Conservation (phyloP, 2,329 filamentous ascomycete species). For the Alternaria novae-zelandiae region DNA sequence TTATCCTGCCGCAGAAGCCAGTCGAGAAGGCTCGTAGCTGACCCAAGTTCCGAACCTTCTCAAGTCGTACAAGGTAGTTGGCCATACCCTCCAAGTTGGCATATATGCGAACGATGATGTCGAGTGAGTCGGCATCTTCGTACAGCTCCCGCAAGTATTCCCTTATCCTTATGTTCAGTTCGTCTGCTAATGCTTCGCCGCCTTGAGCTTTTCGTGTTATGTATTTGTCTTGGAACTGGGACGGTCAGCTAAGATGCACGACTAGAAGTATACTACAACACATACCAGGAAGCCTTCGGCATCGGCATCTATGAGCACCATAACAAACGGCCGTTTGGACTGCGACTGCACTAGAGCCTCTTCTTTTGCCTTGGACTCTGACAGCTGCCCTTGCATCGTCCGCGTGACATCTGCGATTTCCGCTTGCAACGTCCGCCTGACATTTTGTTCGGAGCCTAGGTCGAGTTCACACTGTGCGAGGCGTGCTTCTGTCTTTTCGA, state of each 20-base stretch:
- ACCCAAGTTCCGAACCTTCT: constrained; percentile 44
- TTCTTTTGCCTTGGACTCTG: constrained; percentile 39
- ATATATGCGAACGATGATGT: constrained; percentile 45
- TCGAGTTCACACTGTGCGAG: constrained; percentile 47
- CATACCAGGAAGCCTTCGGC: constrained; percentile 46
- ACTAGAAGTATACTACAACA: neutral
- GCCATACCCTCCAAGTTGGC: constrained; percentile 48
- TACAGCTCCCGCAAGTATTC: constrained; percentile 46
- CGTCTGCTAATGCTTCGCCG: constrained; percentile 44
- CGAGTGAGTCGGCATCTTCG: constrained; percentile 44
- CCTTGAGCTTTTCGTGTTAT: constrained; percentile 44
- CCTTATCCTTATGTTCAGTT: constrained; percentile 41
- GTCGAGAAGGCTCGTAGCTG: constrained; percentile 46
- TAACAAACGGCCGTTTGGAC: constrained; percentile 43
- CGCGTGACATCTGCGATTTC: constrained; percentile 28
- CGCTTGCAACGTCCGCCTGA: constrained; percentile 43
- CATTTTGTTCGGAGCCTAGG: constrained; percentile 47
- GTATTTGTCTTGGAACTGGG: constrained; percentile 47
- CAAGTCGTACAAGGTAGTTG: constrained; percentile 44
- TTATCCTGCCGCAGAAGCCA: constrained; percentile 45
- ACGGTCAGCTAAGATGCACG: neutral
- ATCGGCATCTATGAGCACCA: constrained; percentile 48
- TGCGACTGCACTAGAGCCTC: constrained; percentile 39
- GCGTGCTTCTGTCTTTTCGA: constrained; percentile 46
- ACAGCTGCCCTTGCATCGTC: constrained; percentile 12